phyloP scores from a whole-genome alignment of 805 yeast genomes.

The Ascoidea tarda region DNA sequence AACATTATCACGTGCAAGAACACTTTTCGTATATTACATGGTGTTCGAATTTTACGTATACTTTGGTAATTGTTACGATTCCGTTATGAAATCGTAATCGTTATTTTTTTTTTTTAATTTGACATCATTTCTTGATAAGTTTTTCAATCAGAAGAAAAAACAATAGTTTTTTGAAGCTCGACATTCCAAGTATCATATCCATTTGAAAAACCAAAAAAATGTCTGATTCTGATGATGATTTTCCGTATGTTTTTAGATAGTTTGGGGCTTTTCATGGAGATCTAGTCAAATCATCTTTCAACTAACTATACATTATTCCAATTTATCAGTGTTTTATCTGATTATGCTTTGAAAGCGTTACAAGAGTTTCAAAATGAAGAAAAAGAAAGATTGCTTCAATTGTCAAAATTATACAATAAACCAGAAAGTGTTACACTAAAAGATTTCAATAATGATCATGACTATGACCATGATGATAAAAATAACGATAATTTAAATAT shows the following conservation, averaged over 20 bases:
- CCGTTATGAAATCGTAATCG: no score
- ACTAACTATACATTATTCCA: neutral
- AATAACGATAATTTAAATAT: constrained; percentile 32
- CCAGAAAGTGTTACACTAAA: constrained; percentile 26
- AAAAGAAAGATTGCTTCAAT: constrained; percentile 35
- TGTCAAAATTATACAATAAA: constrained; percentile 34
- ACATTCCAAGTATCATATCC: no score
- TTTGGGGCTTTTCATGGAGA: neutral
- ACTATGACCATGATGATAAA: constrained; percentile 14
- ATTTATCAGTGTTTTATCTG: constrained; percentile 15
- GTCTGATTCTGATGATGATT: neutral
- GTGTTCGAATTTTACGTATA: no score
- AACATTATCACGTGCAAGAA: no score
- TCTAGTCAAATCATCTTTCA: neutral
- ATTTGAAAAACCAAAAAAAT: no score
- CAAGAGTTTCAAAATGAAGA: constrained; percentile 60
- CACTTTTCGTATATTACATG: no score
- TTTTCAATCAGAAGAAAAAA: no score
- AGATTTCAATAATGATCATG: constrained; percentile 3
- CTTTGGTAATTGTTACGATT: no score
- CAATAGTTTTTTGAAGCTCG: no score
- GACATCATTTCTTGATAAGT: no score
- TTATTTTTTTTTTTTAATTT: no score
- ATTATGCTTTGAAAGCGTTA: constrained; percentile 36
- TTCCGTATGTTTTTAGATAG: neutral